phyloP scores from a whole-genome alignment of 257 asterid genomes.

The Solanum virginianum region DNA sequence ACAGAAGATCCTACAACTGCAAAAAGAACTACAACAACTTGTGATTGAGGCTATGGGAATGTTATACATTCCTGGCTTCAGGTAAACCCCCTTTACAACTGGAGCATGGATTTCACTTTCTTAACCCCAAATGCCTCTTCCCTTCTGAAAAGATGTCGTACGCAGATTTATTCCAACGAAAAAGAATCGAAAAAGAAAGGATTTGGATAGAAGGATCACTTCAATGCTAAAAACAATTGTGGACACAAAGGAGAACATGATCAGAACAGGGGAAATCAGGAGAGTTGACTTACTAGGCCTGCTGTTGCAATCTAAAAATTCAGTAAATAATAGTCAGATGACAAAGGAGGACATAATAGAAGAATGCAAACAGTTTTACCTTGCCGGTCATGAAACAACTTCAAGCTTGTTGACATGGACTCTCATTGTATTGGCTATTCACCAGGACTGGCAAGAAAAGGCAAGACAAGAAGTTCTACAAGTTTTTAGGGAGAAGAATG shows the following conservation, averaged over 20 bases:
- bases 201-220: constrained; percentile 22
- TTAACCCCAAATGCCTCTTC: neutral
- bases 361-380: constrained; percentile 43
- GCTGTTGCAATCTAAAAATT: constrained; percentile 24
- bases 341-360: constrained; percentile 41
- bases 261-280: constrained; percentile 9
- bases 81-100: constrained; percentile 5
- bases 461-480: constrained; percentile 41
- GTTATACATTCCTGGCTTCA: constrained; percentile 34
- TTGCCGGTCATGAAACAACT: constrained; percentile 48
- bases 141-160: neutral
- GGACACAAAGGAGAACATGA: constrained; percentile 19
- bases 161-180: constrained; percentile 43
- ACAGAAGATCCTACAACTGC: constrained; percentile 24
- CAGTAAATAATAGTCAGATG: constrained; percentile 13
- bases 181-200: constrained; percentile 29
- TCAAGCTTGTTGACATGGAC: constrained; percentile 45
- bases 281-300: constrained; percentile 25
- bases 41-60: constrained; percentile 28
- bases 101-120: neutral
- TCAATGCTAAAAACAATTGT: constrained; percentile 25
- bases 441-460: constrained; percentile 40
- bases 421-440: constrained; percentile 34
- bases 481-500: constrained; percentile 20
- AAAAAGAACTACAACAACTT: constrained; percentile 35